Evolutionary conservation across 805 yeast species (phyloP), one percentile per base, ranked within the genome.

Genomic region (Kazachstania kunashirensis): DNA sequence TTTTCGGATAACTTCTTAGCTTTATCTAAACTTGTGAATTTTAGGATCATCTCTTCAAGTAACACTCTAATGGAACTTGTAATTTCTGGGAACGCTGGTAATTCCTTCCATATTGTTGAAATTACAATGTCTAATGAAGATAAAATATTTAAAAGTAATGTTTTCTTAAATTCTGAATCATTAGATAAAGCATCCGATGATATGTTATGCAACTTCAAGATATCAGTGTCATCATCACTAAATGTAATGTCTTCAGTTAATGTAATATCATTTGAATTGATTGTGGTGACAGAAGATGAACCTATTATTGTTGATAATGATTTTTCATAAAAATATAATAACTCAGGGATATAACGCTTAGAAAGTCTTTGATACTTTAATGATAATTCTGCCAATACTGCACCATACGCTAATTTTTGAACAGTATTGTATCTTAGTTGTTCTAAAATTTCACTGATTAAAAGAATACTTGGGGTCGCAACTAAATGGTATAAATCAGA

Each of bases 401-500:
- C 53, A 18, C 89, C 88, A 38, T 73, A 70, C 31, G 75, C 71
- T 5, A 79, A 45, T 30, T 62, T 65, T 19, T 56, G 56, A 18
- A 73, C 42, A 4, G 67, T 52, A 16, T 53, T 52, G 19, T 61
- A 57, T 29, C 68, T 67, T 15, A 72, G 48, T 46, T 71, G 74
- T 36, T 78, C 76, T 38, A 89, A 61, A 11, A 75, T 65, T 57
- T 84, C 89, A 33, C 79, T 73, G 66, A 85, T 75, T 27, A 84
- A 61, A 24, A 92, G 71, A 21, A 75, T 63, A 2, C 89, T 71
- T 3, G 96, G 95, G 0, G 96, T 88, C 4, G 79, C 88, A 9
- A 92, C 81, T 41, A 86, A 67, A 65, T 92, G 98, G 61, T 83
- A 89, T 54, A 85, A 88, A 65, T 92, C 99, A 0, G 98, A 92